Evolutionary conservation across 2,329 filamentous ascomycete species (phyloP).

Genomic region (Zymoseptoria pseudotritici): DNA sequence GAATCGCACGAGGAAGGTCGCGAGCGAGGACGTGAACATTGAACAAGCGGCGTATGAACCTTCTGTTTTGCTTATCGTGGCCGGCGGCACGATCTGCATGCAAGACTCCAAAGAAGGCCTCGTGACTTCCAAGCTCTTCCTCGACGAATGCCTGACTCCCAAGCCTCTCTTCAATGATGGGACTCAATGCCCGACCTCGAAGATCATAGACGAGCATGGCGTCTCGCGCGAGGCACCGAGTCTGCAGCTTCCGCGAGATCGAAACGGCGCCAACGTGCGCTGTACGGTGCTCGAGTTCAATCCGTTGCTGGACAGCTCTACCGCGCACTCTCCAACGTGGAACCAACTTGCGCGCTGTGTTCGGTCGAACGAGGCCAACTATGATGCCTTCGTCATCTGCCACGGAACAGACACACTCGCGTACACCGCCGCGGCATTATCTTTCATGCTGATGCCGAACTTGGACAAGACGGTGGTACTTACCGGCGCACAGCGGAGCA

Average conservation of each 20-base stretch:
- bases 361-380: slow-evolving; percentile 75
- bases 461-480: slow-evolving; percentile 86
- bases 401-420: slow-evolving; percentile 84
- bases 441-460: slow-evolving; percentile 79
- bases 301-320: slow-evolving; percentile 79
- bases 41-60: slow-evolving; percentile 14
- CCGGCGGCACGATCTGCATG: slow-evolving; percentile 87
- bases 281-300: slow-evolving; percentile 81
- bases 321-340: slow-evolving; percentile 81
- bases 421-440: slow-evolving; percentile 82
- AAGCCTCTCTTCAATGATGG: slow-evolving; percentile 80
- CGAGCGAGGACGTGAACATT: slow-evolving; percentile 1
- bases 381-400: slow-evolving; percentile 84
- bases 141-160: slow-evolving; percentile 73
- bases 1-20: slow-evolving; percentile 6
- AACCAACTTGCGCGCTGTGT: slow-evolving; percentile 74
- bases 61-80: slow-evolving; percentile 76
- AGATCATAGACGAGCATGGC: slow-evolving; percentile 21
- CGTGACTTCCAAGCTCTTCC: slow-evolving; percentile 64
- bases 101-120: slow-evolving; percentile 71
- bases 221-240: slow-evolving; percentile 46
- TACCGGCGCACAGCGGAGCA: slow-evolving; percentile 64
- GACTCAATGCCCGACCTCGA: slow-evolving; percentile 37
- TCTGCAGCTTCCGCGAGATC: slow-evolving; percentile 70
- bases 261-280: slow-evolving; percentile 72